Evolutionary conservation across 371 early-diverging fungal species (phyloP).

Genomic region (Circinella minor): DNA sequence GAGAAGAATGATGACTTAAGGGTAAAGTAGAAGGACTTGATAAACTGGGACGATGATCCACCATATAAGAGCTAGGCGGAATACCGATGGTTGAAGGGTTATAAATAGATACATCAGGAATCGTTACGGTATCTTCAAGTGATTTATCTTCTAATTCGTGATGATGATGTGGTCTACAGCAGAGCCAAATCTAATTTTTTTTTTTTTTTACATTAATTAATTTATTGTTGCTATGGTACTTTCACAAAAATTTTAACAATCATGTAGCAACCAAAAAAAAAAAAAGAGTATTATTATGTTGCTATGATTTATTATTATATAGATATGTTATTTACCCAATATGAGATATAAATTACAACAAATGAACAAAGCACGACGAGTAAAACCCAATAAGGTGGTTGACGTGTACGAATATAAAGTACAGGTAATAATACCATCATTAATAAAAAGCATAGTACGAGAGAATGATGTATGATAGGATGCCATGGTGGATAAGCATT

Average conservation of each 20-base stretch:
- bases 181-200: slow-evolving; percentile 14
- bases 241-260: too few relatives aligned
- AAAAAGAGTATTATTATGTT: background rate
- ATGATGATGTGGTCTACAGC: slow-evolving; percentile 2
- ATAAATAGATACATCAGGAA: slow-evolving; percentile 4
- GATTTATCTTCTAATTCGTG: slow-evolving; percentile 2
- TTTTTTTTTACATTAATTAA: too few relatives aligned
- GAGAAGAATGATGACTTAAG: background rate
- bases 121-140: background rate
- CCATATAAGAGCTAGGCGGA: slow-evolving; percentile 18
- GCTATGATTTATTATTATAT: background rate
- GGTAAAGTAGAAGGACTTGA: slow-evolving; percentile 12
- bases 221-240: too few relatives aligned
- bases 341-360: slow-evolving; percentile 15
- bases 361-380: slow-evolving; percentile 15
- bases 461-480: slow-evolving; percentile 23
- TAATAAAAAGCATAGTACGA: slow-evolving; percentile 23
- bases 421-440: slow-evolving; percentile 21
- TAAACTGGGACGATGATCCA: slow-evolving; percentile 1
- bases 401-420: slow-evolving; percentile 19
- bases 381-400: slow-evolving; percentile 23
- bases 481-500: slow-evolving; percentile 13
- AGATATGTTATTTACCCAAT: slow-evolving; percentile 16
- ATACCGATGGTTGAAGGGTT: slow-evolving; percentile 26
- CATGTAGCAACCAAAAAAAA: background rate